Conservation (phyloP, 1,139 yeast genomes). For the Hansenula lynferdii region DNA sequence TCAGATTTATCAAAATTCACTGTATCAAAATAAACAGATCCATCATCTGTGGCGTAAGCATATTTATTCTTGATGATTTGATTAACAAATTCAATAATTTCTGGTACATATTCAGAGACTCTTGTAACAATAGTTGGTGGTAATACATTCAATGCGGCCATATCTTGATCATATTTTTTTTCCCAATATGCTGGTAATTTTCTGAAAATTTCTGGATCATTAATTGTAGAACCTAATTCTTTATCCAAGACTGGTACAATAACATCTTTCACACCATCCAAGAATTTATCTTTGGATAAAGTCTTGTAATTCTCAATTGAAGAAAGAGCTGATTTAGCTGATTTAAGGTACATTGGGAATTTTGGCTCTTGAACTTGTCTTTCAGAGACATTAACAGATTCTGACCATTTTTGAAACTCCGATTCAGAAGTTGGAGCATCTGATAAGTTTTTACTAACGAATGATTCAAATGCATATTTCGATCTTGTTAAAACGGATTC, state of each 20-base stretch:
- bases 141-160: conserved; percentile 77
- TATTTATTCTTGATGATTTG: conserved; percentile 72
- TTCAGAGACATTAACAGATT: conserved; percentile 41
- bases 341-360: conserved; percentile 76
- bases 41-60: conserved; percentile 79
- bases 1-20: conserved; percentile 67
- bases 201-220: conserved; percentile 80
- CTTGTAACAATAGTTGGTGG: conserved; percentile 87
- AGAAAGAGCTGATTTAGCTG: conserved; percentile 50
- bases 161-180: conserved; percentile 74
- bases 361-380: conserved; percentile 64
- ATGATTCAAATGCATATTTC: conserved; percentile 40
- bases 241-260: conserved; percentile 70
- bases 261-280: conserved; percentile 58
- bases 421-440: conserved; percentile 32
- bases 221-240: conserved; percentile 67
- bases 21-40: conserved; percentile 95
- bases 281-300: conserved; percentile 34
- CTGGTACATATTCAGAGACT: conserved; percentile 96
- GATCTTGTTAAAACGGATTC: conserved; percentile 36
- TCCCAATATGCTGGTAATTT: conserved; percentile 91
- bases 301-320: conserved; percentile 29
- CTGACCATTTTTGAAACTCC: conserved; percentile 50
- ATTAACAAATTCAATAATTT: conserved; percentile 75
- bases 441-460: conserved; percentile 53